Evolutionary conservation across 306 rosid genomes (phyloP), one percentile per base, ranked within the genome.

Genomic region (Acacia confusa): DNA sequence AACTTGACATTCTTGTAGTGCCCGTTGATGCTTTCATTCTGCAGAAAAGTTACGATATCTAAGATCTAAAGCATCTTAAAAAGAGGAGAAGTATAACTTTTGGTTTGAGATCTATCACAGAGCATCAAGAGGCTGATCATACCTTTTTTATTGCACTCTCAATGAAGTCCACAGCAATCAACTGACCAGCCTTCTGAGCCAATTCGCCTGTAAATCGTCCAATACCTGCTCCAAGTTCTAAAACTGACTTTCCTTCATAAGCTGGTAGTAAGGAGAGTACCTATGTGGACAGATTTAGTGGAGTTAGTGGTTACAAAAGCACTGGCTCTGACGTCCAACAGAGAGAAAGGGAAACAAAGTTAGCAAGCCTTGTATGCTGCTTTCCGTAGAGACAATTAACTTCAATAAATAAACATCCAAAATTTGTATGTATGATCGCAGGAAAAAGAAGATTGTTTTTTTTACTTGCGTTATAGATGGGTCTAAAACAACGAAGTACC

Each of bases 141-240:
- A 95, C 98, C 97, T 93, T 93, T 86, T 91, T 93, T 47, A 95
- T 89, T 74, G 94, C 98, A 82, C 87, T 88, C 11, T 95, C 92
- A 76, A 95, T 95, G 88, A 95, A 95, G 85, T 95, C 99, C 67
- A 95, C 74, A 45, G 98, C 97, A 81, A 93, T 70, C 82, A 95
- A 82, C 71, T 93, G 98, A 84, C 89, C 94, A 68, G 98, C 94
- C 74, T 89, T 92, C 73, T 83, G 86, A 61, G 98, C 98, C 77
- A 95, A 80, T 77, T 92, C 97, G 32, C 96, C 92, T 2, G 98
- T 95, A 81, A 95, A 95, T 60, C 99, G 92, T 72, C 99, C 99
- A 30, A 95, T 95, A 67, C 99, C 99, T 0, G 99, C 99, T 84
- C 99, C 99, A 38, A 95, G 91, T 85, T 95, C 98, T 63, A 95